Conservation (phyloP, 164 flowering plant genomes). For the Taxillus chinensis region DNA sequence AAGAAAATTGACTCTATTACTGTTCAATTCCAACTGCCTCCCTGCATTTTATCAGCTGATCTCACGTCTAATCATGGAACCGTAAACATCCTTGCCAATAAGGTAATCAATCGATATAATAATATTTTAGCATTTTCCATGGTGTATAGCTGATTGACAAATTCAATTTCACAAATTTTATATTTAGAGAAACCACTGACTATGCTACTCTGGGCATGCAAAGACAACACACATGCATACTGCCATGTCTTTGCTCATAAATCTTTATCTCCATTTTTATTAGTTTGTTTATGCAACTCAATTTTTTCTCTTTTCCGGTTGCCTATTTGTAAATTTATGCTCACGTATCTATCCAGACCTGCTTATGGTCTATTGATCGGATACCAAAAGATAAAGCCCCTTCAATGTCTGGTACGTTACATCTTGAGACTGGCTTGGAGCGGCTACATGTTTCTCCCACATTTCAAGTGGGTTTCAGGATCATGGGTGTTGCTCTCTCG, state of each 20-base stretch:
- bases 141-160: too few species aligned
- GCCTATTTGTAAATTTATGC: not conserved
- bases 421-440: conserved; percentile 58
- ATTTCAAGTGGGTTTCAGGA: conserved; percentile 67
- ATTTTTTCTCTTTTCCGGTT: not conserved
- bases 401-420: conserved; percentile 68
- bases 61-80: conserved; percentile 82
- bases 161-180: too few species aligned
- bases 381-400: conserved; percentile 93
- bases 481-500: conserved; percentile 90
- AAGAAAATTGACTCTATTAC: conserved; percentile 64
- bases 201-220: too few species aligned
- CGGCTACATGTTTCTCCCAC: conserved; percentile 72
- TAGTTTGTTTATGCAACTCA: too few species aligned
- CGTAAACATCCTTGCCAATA: conserved; percentile 69
- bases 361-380: conserved; percentile 80
- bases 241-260: too few species aligned
- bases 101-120: conserved; percentile 34
- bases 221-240: too few species aligned
- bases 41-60: conserved; percentile 67
- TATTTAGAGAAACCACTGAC: too few species aligned
- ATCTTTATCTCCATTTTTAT: too few species aligned
- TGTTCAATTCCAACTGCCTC: conserved; percentile 73
- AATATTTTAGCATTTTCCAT: not conserved
- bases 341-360: conserved; percentile 40